phyloP scores from a whole-genome alignment of 2,329 filamentous ascomycete species.

The Anthostomella pinea region DNA sequence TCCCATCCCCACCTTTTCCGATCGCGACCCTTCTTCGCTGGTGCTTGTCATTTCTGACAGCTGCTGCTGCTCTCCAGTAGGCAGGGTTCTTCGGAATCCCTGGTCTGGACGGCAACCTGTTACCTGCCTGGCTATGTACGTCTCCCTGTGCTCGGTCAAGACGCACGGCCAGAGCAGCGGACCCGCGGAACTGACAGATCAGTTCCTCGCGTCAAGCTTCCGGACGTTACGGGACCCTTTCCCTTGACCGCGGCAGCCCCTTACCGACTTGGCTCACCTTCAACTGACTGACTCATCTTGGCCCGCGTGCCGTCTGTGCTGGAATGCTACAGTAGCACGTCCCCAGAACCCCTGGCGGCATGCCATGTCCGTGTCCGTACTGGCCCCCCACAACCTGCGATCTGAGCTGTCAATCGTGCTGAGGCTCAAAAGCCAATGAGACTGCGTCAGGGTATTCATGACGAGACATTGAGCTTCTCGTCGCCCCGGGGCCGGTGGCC shows the following conservation, averaged over 20 bases:
- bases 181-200: background rate
- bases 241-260: background rate
- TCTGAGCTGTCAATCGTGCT: background rate
- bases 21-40: constrained; percentile 13
- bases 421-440: background rate
- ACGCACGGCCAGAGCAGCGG: background rate
- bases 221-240: constrained; percentile 4
- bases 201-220: constrained; percentile 8
- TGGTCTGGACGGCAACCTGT: too few relatives aligned
- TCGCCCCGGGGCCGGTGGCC: too few relatives aligned
- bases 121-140: too few relatives aligned
- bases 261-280: constrained; percentile 1
- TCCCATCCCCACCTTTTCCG: constrained; percentile 12
- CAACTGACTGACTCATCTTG: background rate
- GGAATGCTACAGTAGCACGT: background rate
- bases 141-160: too few relatives aligned
- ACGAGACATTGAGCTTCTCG: background rate
- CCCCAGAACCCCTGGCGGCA: background rate
- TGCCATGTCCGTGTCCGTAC: background rate
- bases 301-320: background rate
- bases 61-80: too few relatives aligned
- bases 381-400: background rate
- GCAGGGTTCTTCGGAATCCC: too few relatives aligned
- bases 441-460: background rate
- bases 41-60: constrained; percentile 20